Evolutionary conservation across 169 alveolate genomes (phyloP).

Genomic region (Amoebophrya sp.): DNA sequence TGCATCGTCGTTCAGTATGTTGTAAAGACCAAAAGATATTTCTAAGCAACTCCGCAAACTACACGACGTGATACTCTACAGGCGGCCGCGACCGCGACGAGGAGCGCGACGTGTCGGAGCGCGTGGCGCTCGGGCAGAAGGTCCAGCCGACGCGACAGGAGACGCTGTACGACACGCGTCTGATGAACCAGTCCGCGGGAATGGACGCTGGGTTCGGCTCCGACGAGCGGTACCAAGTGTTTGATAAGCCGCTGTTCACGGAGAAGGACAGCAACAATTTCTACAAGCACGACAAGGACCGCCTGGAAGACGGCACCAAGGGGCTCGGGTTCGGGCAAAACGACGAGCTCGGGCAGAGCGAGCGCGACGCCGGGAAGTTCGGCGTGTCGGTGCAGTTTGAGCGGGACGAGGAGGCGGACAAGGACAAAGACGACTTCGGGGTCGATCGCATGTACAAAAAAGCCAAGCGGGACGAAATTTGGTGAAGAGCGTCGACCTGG

Average conservation of each 20-base stretch:
- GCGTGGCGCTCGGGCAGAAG: slow-evolving; percentile 79
- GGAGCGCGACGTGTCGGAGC: slow-evolving; percentile 83
- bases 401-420: not conserved
- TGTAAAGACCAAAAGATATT: too few relatives aligned
- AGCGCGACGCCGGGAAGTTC: not conserved
- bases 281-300: slow-evolving; percentile 58
- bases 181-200: slow-evolving; percentile 76
- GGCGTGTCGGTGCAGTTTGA: not conserved
- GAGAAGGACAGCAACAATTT: slow-evolving; percentile 61
- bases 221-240: slow-evolving; percentile 78
- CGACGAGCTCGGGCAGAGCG: not conserved
- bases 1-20: too few relatives aligned
- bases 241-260: slow-evolving; percentile 82
- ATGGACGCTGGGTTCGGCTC: slow-evolving; percentile 71
- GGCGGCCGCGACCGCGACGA: slow-evolving; percentile 59
- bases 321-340: not conserved
- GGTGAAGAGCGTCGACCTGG: too few relatives aligned
- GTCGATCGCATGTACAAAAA: not conserved
- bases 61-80: too few relatives aligned
- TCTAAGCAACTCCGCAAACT: too few relatives aligned
- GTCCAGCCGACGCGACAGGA: slow-evolving; percentile 70
- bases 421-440: not conserved
- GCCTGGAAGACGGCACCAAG: slow-evolving; percentile 38
- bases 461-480: not conserved
- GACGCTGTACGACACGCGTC: slow-evolving; percentile 70